Conservation (phyloP, 306 rosid genomes). For the Canavalia gladiata region DNA sequence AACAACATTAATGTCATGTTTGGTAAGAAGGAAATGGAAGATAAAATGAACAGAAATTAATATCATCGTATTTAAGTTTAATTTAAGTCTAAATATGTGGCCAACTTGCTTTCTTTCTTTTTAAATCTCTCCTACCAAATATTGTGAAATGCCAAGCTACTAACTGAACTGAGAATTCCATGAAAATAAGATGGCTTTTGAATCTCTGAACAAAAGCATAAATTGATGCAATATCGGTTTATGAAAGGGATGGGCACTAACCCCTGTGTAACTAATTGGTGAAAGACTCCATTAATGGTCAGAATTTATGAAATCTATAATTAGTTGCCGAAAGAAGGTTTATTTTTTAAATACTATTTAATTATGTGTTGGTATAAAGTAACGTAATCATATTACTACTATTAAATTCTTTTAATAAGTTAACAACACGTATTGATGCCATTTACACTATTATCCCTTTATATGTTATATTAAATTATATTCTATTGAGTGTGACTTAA, state of each 20-base stretch:
- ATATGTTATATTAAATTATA: neutral
- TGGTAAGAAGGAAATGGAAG: slow-evolving; percentile 41
- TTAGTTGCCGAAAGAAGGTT: slow-evolving; percentile 20
- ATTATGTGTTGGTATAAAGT: slow-evolving; percentile 28
- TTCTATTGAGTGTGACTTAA: neutral
- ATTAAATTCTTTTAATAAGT: slow-evolving; percentile 22
- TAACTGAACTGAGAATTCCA: slow-evolving; percentile 20
- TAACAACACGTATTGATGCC: neutral
- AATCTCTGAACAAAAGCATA: slow-evolving; percentile 29
- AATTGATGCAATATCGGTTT: slow-evolving; percentile 42
- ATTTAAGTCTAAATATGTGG: slow-evolving; percentile 9
- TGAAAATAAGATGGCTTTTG: slow-evolving; percentile 24
- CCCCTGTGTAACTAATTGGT: slow-evolving; percentile 4
- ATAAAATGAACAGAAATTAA: neutral
- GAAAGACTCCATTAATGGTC: slow-evolving; percentile 14
- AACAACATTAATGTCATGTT: slow-evolving; percentile 42
- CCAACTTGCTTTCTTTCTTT: slow-evolving; percentile 34
- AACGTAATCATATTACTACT: neutral
- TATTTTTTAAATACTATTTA: slow-evolving; percentile 20
- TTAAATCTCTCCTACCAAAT: slow-evolving; percentile 50
- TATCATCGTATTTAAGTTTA: neutral
- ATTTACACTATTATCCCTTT: slow-evolving; percentile 1
- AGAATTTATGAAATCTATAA: slow-evolving; percentile 7
- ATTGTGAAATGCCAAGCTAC: slow-evolving; percentile 41
- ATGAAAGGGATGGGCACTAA: slow-evolving; percentile 38